Conservation (phyloP, 768 basidiomycete genomes). For the Termitomyces sp. region DNA sequence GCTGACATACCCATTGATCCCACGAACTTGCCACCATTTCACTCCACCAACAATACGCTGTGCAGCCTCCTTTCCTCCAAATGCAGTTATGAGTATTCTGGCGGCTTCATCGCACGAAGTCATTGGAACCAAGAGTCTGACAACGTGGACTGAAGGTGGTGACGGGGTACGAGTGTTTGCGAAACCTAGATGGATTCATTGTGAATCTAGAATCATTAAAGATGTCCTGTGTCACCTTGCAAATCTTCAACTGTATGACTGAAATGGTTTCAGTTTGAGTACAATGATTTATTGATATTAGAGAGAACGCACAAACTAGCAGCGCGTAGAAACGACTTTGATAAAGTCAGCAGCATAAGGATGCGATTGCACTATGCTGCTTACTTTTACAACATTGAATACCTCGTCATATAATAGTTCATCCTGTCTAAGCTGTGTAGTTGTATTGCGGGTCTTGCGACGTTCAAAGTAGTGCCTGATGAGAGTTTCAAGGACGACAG, state of each 20-base stretch:
- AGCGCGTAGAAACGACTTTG: slow-evolving; percentile 69
- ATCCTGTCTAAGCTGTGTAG: slow-evolving; percentile 54
- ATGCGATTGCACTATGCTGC: slow-evolving; percentile 10
- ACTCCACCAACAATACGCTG: slow-evolving; percentile 77
- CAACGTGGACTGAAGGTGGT: slow-evolving; percentile 78
- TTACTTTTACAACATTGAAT: slow-evolving; percentile 71
- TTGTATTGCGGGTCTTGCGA: slow-evolving; percentile 38
- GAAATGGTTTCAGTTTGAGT: background rate
- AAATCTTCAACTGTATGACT: slow-evolving; percentile 86
- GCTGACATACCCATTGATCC: slow-evolving; percentile 59
- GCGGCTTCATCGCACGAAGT: slow-evolving; percentile 75
- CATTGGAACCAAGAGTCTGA: slow-evolving; percentile 69
- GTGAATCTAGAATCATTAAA: background rate
- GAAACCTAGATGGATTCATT: slow-evolving; percentile 38
- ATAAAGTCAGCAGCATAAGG: background rate
- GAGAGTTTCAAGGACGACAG: slow-evolving; percentile 70
- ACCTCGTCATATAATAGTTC: slow-evolving; percentile 80
- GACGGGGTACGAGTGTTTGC: slow-evolving; percentile 79
- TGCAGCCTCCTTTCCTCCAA: slow-evolving; percentile 79
- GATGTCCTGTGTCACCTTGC: slow-evolving; percentile 36
- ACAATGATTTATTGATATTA: background rate
- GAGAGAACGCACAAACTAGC: slow-evolving; percentile 47
- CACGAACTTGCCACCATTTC: slow-evolving; percentile 98
- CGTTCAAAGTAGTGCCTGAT: slow-evolving; percentile 82
- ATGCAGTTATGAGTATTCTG: slow-evolving; percentile 59